These are phyloP conservation scores for Heritiera fomes DNA, from an alignment of 345 rosid species.

Conservation along the genomic window DNA sequence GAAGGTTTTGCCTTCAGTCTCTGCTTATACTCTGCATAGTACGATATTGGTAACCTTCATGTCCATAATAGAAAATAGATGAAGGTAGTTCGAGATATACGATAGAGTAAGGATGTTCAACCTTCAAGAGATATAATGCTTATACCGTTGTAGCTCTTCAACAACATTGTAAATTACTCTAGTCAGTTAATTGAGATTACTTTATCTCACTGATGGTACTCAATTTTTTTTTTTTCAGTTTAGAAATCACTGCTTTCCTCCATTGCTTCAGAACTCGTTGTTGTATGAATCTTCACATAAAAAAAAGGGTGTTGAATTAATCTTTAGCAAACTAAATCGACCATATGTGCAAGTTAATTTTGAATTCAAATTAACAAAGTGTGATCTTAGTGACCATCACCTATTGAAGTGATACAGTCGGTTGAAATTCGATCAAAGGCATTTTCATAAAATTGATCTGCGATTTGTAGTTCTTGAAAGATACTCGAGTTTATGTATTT, in stretches of 20 bases:
- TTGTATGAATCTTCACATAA: no score
- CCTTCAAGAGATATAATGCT: neutral
- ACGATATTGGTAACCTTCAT: conserved; percentile 30
- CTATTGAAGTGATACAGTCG: no score
- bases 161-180: conserved; percentile 23
- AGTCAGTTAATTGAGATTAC: neutral
- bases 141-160: neutral
- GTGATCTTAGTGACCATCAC: no score
- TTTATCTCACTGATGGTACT: neutral
- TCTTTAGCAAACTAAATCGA: no score
- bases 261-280: neutral
- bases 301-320: no score
- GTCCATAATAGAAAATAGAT: conserved; percentile 45
- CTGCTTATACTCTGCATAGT: conserved; percentile 37
- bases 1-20: conserved; percentile 94
- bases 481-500: no score
- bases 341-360: no score
- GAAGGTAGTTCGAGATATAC: conserved; percentile 30
- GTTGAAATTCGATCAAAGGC: no score
- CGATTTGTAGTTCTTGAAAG: no score
- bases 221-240: neutral
- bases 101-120: conserved; percentile 11
- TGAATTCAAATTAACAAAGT: no score
- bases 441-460: no score
- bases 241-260: neutral